phyloP scores from a whole-genome alignment of 2,329 filamentous ascomycete genomes.

The Pseudogymnoascus sp. region DNA sequence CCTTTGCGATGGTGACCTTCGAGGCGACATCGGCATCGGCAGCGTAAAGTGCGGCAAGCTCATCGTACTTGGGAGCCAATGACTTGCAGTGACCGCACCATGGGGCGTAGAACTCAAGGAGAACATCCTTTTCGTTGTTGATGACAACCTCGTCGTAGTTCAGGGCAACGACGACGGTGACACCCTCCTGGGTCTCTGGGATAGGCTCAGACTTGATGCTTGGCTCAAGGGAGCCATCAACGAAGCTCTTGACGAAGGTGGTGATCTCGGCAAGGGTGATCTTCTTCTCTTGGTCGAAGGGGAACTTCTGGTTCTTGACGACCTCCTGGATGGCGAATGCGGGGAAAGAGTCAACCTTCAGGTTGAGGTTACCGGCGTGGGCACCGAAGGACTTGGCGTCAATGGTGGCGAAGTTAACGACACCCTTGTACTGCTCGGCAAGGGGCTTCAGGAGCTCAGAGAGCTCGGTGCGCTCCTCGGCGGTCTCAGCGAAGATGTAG shows the following conservation, averaged over 20 bases:
- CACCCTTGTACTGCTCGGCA: slow-evolving; percentile 86
- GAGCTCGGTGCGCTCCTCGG: slow-evolving; percentile 79
- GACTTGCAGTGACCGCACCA: slow-evolving; percentile 99
- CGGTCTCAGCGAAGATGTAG: slow-evolving; percentile 93
- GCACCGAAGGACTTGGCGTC: slow-evolving; percentile 91
- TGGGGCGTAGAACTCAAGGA: slow-evolving; percentile 96
- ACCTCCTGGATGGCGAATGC: slow-evolving; percentile 97
- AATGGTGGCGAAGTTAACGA: slow-evolving; percentile 96
- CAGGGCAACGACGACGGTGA: slow-evolving; percentile 84
- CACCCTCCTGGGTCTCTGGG: slow-evolving; percentile 87
- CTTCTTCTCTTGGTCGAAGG: slow-evolving; percentile 76
- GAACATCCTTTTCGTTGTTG: slow-evolving; percentile 90
- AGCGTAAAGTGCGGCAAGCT: slow-evolving; percentile 73
- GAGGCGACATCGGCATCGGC: slow-evolving; percentile 67
- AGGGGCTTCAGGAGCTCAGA: slow-evolving; percentile 72
- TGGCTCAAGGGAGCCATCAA: slow-evolving; percentile 80
- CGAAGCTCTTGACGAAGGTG: slow-evolving; percentile 79
- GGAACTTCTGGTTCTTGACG: slow-evolving; percentile 93
- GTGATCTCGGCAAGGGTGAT: slow-evolving; percentile 64
- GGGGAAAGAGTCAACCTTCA: slow-evolving; percentile 90
- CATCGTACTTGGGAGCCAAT: slow-evolving; percentile 92
- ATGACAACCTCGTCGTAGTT: slow-evolving; percentile 88
- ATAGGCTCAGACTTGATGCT: slow-evolving; percentile 98
- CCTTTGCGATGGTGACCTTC: slow-evolving; percentile 91
- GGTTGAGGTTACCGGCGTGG: slow-evolving; percentile 94